phyloP scores from a whole-genome alignment of 2,329 filamentous ascomycete species.

The Pseudogymnoascus sp. region DNA sequence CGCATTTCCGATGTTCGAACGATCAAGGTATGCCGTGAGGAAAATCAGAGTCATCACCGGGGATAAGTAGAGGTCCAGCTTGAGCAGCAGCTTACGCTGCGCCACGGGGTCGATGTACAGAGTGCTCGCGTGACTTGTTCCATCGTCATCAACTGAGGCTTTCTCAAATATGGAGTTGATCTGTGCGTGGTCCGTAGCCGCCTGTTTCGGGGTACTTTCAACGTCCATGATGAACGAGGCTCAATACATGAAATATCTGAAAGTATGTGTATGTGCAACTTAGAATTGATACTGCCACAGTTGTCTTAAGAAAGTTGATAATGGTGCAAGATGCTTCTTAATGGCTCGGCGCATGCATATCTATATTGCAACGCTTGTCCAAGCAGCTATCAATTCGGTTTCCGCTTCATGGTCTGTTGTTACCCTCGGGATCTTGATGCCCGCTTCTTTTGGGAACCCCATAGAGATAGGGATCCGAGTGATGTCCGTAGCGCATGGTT shows the following conservation, averaged over 20 bases:
- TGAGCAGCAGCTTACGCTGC: conserved; percentile 39
- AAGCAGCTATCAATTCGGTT: background rate
- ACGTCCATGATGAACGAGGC: background rate
- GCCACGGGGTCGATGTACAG: conserved; percentile 35
- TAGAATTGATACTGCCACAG: too few relatives aligned
- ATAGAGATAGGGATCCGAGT: background rate
- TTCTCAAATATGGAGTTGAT: background rate
- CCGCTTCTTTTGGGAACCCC: background rate
- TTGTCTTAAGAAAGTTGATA: background rate
- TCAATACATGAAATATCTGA: background rate
- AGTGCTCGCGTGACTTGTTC: background rate
- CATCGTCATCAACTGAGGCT: background rate
- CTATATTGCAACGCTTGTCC: background rate
- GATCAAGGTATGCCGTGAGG: conserved; percentile 46
- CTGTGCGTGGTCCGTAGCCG: background rate
- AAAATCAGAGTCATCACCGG: conserved; percentile 50
- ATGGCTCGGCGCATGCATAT: background rate
- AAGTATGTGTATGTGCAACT: background rate
- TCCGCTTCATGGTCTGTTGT: background rate
- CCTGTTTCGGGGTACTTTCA: background rate
- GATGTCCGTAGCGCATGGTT: background rate
- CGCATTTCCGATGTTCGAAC: conserved; percentile 41
- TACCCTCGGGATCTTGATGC: background rate
- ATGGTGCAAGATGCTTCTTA: background rate
- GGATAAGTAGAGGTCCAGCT: conserved; percentile 41